Evolutionary conservation across 1,139 yeast species (phyloP), one percentile per base, ranked within the genome.

Genomic region (Hansenula sp.): DNA sequence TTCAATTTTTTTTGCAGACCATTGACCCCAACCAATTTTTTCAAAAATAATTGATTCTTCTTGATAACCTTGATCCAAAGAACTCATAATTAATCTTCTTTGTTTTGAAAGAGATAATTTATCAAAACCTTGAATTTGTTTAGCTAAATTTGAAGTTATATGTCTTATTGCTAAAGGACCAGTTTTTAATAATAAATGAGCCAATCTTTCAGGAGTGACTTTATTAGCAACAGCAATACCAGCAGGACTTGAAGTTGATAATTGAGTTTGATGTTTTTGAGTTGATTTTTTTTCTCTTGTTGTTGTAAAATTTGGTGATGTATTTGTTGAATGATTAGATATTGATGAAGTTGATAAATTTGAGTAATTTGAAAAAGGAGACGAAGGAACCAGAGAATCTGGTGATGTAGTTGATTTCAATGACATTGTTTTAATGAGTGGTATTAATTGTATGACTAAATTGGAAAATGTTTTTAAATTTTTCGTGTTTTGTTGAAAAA

Each of bases 11-110:
- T 81, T 72, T 8, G 90, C 95, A 22, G 90, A 88, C 97, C 97
- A 90, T 57, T 92, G 94, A 44, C 97, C 97, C 97, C 97, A 90
- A 21, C 97, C 97, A 32, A 89, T 89, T 66, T 90, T 90, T 55
- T 88, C 96, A 66, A 90, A 90, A 17, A 84, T 77, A n/a, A 72
- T 66, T 31, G 81, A 79, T 43, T 82, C 77, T 22, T 68, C 71
- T 6, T 75, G 65, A 57, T 82, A 94, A 14, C 83, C 84, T 39
- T 69, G 61, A 54, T 88, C 96, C 66, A 90, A 76, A 29, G 92
- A 95, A 8, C 89, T 80, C 82, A 89, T 89, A 30, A 90, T 89
- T 44, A 90, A 72, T 45, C 97, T 71, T 56, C 97, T 75, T 64
- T 90, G 97, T 57, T 90, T 90, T 16, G 95, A 85, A 26, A 88